Evolutionary conservation across 2,329 filamentous ascomycete species (phyloP), one percentile per base, ranked within the genome.

Genomic region (Geosmithia putterillii): DNA sequence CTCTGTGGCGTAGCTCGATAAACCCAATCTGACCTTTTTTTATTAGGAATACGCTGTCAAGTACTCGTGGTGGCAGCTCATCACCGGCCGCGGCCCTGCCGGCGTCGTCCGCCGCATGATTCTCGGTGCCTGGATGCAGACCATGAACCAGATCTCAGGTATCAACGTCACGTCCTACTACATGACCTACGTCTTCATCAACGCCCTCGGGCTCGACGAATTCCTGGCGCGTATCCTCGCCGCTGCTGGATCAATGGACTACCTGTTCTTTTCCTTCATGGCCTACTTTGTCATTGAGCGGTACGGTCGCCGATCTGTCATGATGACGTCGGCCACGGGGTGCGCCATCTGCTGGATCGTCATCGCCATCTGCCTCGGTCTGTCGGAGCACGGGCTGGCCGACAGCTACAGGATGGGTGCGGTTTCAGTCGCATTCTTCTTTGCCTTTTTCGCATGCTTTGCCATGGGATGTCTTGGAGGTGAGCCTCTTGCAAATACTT

Each of bases 51-150:
- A 22, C 19, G 20, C 15, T 12, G 39, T 17, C 19, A 40, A 12
- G 14, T 25, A 40, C 20, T 22, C 22, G 10, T 35, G 23, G 28
- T 35, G 17, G 22, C 40, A 32, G 22, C 17, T 42, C 19, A 20
- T 42, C 21, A 40, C 22, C 4, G 38, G 38, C 18, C 17, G 20
- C n/a, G 38, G 38, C 14, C 44, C 40, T 12, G 22, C 35, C 19
- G 22, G 22, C 10, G 22, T 40, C 19, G 19, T 40, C 17, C 43
- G 48, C 10, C 23, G 49, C 3, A 46, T 51, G 44, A 45, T 51
- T 15, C 43, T 70, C 0, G 67, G 67, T 10, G 65, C 66, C 25
- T 66, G 63, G 51, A 60, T 59, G 48, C 61, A 64, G 43, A 38
- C 19, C 35, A 45, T 38, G 34, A 45, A 42, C 36, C 36, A 52